Base-by-base conservation (phyloP, 805 yeast species). In the Ogataea zsoltii region DNA sequence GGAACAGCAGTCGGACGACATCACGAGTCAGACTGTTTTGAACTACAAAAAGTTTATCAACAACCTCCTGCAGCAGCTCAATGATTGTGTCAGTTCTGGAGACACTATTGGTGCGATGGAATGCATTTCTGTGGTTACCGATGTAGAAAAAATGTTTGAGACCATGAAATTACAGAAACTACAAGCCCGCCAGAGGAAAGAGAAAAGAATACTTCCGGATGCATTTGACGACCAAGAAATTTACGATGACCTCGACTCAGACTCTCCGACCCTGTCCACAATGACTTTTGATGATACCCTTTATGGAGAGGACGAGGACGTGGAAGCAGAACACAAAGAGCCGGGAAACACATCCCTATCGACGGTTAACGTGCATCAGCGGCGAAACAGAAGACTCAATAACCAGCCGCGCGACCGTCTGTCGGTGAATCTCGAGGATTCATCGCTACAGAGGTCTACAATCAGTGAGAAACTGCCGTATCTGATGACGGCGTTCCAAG, bases 111-210 rank as follows among this genome's bases (percentile, higher is more conserved):
- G 77, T 11, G 80, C 82, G 45, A 75, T 79, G 65, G 89, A 85
- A 57, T 83, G 88, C 53, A 69, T 84, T 44, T 79, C 80, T 0
- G 82, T 83, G 25, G 79, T 85, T 23, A 74, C 74, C 48, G 90
- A 84, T 53, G 82, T 85, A 65, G 90, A 84, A 56, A 76, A 80
- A 53, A 85, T 85, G 89, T 84, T 82, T 60, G 83, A 81, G 37
- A 75, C 80, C 0, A 71, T 77, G 65, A 67, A 74, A 42, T 26
- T 44, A 11, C 55, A 51, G 25, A 49, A 54, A 23, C 16, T 46
- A 28, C 46, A 46, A 28, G 35, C 36, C 16, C 38, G 38, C 17
- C 53, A 45, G 39, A 41, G 46, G 34, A 42, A 42, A 47, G 49
- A 42, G 26, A 36, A 42, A 35, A 46, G 40, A 17, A 32, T 45